These are phyloP conservation scores for Aegilops tauschii DNA, from an alignment of 176 grass and related monocot species.

Conservation along the genomic window DNA sequence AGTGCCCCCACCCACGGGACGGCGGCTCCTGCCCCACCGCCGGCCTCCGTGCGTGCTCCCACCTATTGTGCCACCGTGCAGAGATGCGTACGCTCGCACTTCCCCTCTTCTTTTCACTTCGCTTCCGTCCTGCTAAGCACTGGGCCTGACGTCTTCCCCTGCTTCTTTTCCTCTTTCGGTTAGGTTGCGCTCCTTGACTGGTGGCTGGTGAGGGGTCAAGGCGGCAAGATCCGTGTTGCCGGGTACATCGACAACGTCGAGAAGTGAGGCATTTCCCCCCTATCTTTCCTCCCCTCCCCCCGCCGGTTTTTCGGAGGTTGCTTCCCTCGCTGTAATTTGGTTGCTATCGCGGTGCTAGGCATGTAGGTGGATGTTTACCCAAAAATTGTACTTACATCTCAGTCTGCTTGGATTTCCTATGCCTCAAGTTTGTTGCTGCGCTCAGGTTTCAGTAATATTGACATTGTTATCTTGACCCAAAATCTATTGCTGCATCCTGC, in stretches of 20 bases:
- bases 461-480: neutral
- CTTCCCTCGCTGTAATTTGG: neutral
- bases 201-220: conserved; percentile 28
- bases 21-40: neutral
- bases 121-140: neutral
- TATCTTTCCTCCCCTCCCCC: too few species aligned
- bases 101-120: neutral
- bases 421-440: neutral
- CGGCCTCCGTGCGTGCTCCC: neutral
- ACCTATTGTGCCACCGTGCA: neutral
- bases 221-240: conserved; percentile 21
- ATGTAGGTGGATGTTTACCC: too few species aligned
- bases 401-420: neutral
- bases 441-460: neutral
- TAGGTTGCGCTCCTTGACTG: conserved; percentile 20
- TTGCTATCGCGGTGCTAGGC: neutral
- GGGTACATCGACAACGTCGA: neutral
- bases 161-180: neutral
- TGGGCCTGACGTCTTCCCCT: neutral
- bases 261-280: neutral
- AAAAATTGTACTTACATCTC: neutral
- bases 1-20: neutral
- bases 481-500: neutral
- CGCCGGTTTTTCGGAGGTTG: neutral
- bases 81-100: neutral